These are phyloP conservation scores for Penicillium sp. DNA, from an alignment of 2,329 filamentous ascomycete genomes.

Conservation along the genomic window DNA sequence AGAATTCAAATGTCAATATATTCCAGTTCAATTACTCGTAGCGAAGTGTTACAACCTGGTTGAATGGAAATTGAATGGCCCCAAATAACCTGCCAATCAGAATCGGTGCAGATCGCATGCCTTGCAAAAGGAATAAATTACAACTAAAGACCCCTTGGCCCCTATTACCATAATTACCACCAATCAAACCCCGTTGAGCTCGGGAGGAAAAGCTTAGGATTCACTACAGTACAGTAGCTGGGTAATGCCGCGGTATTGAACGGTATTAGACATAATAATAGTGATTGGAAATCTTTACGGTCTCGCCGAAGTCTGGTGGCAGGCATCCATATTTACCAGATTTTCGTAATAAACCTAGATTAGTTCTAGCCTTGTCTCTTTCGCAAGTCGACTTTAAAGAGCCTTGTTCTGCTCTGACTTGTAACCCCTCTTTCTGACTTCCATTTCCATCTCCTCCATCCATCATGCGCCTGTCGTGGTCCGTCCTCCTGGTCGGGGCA, in stretches of 20 bases:
- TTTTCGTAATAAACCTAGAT: background rate
- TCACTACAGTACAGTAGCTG: background rate
- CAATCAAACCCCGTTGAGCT: background rate
- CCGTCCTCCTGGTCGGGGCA: constrained; percentile 12
- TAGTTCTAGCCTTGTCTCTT: background rate
- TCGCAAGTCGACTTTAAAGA: too few relatives aligned
- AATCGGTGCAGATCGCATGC: background rate
- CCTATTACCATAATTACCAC: background rate
- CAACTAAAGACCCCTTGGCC: background rate
- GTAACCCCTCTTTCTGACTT: background rate
- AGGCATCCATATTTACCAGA: background rate
- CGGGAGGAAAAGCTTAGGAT: background rate
- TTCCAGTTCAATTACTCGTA: too few relatives aligned
- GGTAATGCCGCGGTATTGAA: background rate
- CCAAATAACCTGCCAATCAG: background rate
- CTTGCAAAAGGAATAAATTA: background rate
- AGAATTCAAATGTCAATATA: too few relatives aligned
- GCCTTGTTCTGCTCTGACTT: background rate
- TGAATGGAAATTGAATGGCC: background rate
- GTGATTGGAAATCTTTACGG: too few relatives aligned
- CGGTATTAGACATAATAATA: background rate
- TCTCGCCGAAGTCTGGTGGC: background rate
- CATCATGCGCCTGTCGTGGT: constrained; percentile 19
- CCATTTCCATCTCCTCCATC: background rate
- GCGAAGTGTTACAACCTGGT: too few relatives aligned